Evolutionary conservation across 1,284 basidiomycete species (phyloP).

Genomic region (Irpex sp.): DNA sequence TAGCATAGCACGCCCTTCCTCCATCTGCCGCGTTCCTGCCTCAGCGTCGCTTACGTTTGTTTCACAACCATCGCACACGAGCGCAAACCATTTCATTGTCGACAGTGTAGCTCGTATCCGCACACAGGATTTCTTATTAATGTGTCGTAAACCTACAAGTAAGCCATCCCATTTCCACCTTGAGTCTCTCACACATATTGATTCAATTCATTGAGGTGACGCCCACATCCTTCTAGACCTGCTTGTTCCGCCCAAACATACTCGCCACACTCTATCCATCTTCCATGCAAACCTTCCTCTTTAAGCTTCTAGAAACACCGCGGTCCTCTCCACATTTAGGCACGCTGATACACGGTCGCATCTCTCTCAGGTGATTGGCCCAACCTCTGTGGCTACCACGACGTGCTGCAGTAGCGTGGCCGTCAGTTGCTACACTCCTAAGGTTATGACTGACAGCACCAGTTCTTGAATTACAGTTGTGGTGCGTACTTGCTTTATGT

Average conservation of each 20-base stretch:
- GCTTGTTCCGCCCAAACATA: constrained; percentile 7
- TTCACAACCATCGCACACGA: constrained; percentile 1
- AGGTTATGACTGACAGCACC: too few species aligned
- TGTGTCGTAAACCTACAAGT: not conserved
- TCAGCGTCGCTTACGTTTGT: not conserved
- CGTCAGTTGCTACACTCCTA: not conserved
- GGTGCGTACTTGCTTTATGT: not conserved
- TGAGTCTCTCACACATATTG: not conserved
- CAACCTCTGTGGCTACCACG: not conserved
- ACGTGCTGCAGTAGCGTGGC: not conserved
- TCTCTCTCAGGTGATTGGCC: not conserved
- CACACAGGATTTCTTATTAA: not conserved
- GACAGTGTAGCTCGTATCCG: not conserved
- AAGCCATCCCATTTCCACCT: not conserved
- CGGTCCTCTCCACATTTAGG: not conserved
- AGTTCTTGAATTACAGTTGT: not conserved
- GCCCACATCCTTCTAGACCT: constrained; percentile 6
- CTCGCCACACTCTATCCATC: not conserved
- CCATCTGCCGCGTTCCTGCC: not conserved
- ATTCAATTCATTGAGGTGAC: constrained; percentile 3
- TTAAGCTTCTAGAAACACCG: constrained; percentile 1
- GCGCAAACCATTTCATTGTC: not conserved
- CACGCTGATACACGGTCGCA: not conserved
- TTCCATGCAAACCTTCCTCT: constrained; percentile 2
- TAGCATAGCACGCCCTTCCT: not conserved